These are phyloP conservation scores for Reutealis trisperma DNA, from an alignment of 345 rosid species.

Conservation along the genomic window DNA sequence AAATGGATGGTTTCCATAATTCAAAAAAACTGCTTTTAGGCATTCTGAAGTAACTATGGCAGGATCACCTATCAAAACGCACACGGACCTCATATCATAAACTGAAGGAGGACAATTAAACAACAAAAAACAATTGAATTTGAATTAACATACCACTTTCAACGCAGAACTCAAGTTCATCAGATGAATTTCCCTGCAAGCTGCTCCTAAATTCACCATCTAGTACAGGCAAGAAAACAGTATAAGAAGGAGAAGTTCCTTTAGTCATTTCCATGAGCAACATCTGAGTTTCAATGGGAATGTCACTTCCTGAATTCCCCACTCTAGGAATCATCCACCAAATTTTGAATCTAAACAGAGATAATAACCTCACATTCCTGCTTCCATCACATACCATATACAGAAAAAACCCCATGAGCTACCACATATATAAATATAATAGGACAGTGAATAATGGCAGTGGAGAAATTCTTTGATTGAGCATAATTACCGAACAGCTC, in stretches of 20 bases:
- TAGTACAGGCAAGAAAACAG: constrained; percentile 49
- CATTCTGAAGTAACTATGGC: constrained; percentile 41
- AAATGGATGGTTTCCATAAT: constrained; percentile 56
- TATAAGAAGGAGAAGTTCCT: constrained; percentile 29
- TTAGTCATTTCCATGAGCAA: constrained; percentile 43
- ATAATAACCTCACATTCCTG: constrained; percentile 46
- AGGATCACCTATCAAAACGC: constrained; percentile 48
- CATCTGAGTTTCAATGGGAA: constrained; percentile 66
- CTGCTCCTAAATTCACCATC: constrained; percentile 57
- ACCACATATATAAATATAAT: too few relatives aligned
- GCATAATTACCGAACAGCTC: constrained; percentile 38
- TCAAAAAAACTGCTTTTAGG: constrained; percentile 49
- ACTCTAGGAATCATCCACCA: constrained; percentile 61
- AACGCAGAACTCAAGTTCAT: constrained; percentile 56
- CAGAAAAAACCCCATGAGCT: too few relatives aligned
- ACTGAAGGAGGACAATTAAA: too few relatives aligned
- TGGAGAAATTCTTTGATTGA: too few relatives aligned
- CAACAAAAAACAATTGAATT: not conserved
- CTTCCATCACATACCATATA: constrained; percentile 4
- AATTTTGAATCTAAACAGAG: constrained; percentile 50
- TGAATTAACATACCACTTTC: constrained; percentile 38
- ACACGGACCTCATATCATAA: constrained; percentile 4
- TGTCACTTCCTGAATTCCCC: constrained; percentile 54
- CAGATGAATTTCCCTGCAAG: constrained; percentile 49
- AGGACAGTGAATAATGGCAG: too few relatives aligned